Percentiles rank a stretch among this genome's conserved stretches.
Conservation (phyloP, 768 basidiomycete species). For the Coprinopsis marcescibilis region DNA sequence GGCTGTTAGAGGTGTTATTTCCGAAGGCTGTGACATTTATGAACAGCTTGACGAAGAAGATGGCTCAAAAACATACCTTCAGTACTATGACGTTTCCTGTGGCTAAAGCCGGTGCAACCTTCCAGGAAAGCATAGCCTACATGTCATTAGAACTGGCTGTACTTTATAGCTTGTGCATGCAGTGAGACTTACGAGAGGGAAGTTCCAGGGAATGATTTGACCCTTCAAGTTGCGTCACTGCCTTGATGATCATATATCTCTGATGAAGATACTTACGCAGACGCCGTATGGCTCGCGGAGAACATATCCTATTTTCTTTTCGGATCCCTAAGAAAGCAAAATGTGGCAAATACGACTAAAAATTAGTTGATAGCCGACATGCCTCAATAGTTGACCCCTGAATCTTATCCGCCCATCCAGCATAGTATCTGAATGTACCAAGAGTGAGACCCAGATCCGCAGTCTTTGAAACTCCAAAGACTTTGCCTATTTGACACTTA, state of each 20-base stretch:
- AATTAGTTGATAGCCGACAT: too few species aligned
- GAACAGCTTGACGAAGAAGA: too few species aligned
- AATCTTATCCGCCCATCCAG: slow-evolving; percentile 88
- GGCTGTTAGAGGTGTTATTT: slow-evolving; percentile 67
- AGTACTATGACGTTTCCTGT: slow-evolving; percentile 69
- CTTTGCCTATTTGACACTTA: slow-evolving; percentile 43
- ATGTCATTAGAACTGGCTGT: too few species aligned
- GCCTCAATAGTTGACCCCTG: slow-evolving; percentile 70
- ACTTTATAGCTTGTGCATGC: not conserved
- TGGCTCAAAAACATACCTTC: too few species aligned
- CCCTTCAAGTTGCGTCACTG: slow-evolving; percentile 26
- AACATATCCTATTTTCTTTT: slow-evolving; percentile 67
- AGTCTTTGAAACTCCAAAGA: slow-evolving; percentile 41
- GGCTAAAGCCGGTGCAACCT: slow-evolving; percentile 71
- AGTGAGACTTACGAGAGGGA: slow-evolving; percentile 23
- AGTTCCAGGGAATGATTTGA: slow-evolving; percentile 63
- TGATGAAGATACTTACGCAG: slow-evolving; percentile 20
- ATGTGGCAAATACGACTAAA: too few species aligned
- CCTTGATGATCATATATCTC: not conserved
- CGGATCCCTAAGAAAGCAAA: too few species aligned
- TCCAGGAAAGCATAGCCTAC: slow-evolving; percentile 54
- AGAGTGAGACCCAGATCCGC: slow-evolving; percentile 46
- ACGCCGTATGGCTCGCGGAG: slow-evolving; percentile 62
- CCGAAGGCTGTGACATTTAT: too few species aligned
- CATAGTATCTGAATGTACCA: slow-evolving; percentile 66